Evolutionary conservation across 2,329 filamentous ascomycete species (phyloP), one percentile per base, ranked within the genome.

Genomic region (Claviceps paspali): DNA sequence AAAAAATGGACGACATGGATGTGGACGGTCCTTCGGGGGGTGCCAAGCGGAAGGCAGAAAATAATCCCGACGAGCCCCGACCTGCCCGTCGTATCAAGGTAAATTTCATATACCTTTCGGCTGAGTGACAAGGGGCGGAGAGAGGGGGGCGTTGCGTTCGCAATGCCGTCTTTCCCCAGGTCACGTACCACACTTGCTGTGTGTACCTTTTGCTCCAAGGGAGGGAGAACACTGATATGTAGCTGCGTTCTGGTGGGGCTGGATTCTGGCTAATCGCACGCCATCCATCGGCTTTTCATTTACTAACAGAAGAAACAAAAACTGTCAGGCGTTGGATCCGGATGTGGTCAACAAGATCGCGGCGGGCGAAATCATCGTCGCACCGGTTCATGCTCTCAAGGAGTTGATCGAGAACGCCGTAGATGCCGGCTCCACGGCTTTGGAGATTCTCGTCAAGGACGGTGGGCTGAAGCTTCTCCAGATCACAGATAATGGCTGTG

Each of bases 301-400:
- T 21, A 15, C 12, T 11, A 8, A 4, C 12, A 7, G 10, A 31
- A 21, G 5, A 19, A 24, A 26, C 7, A 30, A 30, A 11, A 19
- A 11, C 2, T 3, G 26, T 11, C 35, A 93, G 78, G 82, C 88
- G 11, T 71, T 98, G 19, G 83, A 93, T 51, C 78, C 82, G 44
- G 81, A 91, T 62, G 91, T 98, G 17, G 82, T 98, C 46, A 98
- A 96, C 66, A 98, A 96, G 58, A 98, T 98, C 47, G 91, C 91
- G 1, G 91, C 91, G 0, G 91, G 91, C 15, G 91, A 98, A 58
- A 98, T 98, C 50, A 98, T 98, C 42, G 86, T 98, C 34, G 88
- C 91, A 2, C 92, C 91, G 0, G 86, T 95, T 21, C 85, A 98
- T 57, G 91, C 92, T 3, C 61, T 98, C 40, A 98, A 98, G 59